Evolutionary conservation across 208 protist species (phyloP).

Genomic region (Blechomonas ayalai): DNA sequence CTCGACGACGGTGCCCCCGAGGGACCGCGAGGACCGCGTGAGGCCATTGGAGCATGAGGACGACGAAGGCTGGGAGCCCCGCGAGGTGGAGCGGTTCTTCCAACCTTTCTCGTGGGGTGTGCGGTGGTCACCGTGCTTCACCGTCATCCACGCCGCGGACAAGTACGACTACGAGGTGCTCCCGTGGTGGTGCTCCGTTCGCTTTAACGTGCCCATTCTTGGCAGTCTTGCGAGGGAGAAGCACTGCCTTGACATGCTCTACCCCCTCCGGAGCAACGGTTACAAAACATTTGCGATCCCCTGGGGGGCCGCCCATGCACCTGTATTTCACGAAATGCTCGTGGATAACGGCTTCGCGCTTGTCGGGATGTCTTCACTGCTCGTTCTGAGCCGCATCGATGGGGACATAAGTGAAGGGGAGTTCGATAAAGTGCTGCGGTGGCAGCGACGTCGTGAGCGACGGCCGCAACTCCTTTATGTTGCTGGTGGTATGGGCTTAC

Average conservation of each 20-base stretch:
- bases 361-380: slow-evolving; percentile 59
- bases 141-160: slow-evolving; percentile 81
- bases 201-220: slow-evolving; percentile 65
- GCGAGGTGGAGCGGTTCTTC: slow-evolving; percentile 61
- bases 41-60: slow-evolving; percentile 59
- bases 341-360: slow-evolving; percentile 72
- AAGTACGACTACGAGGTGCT: slow-evolving; percentile 80
- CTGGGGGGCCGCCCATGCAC: slow-evolving; percentile 82
- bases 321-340: slow-evolving; percentile 81
- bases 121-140: slow-evolving; percentile 51
- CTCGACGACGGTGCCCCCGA: slow-evolving; percentile 67
- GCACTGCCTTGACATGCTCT: slow-evolving; percentile 77
- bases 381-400: slow-evolving; percentile 55
- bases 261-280: slow-evolving; percentile 34
- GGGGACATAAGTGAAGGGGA: slow-evolving; percentile 67
- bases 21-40: slow-evolving; percentile 11
- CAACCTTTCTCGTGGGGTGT: slow-evolving; percentile 89
- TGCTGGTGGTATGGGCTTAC: slow-evolving; percentile 12
- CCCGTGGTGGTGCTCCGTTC: slow-evolving; percentile 73
- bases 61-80: slow-evolving; percentile 79
- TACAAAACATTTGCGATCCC: slow-evolving; percentile 81
- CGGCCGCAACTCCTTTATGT: slow-evolving; percentile 13
- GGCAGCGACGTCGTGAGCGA: slow-evolving; percentile 22
- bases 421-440: slow-evolving; percentile 31
- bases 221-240: slow-evolving; percentile 65